phyloP scores from a whole-genome alignment of 495 filamentous ascomycete genomes.

The Penicillium maclennaniae region DNA sequence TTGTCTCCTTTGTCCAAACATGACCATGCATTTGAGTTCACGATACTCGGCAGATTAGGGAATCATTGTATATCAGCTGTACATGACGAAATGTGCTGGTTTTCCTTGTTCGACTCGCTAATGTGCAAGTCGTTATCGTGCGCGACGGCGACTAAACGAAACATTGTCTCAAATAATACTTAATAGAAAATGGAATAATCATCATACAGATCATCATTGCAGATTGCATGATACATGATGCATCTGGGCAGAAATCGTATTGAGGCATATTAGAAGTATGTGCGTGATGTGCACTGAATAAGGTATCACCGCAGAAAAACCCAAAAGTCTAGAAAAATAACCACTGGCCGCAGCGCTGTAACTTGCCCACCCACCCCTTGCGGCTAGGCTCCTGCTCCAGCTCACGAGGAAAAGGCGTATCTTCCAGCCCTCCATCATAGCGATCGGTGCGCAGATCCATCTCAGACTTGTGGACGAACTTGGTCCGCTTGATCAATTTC shows the following conservation, averaged over 20 bases:
- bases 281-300: slow-evolving; percentile 5
- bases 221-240: background rate
- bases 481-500: slow-evolving; percentile 47
- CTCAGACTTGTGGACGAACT: slow-evolving; percentile 31
- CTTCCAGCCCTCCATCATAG: slow-evolving; percentile 28
- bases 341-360: slow-evolving; percentile 33
- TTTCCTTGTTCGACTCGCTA: background rate
- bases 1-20: background rate
- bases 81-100: background rate
- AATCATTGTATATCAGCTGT: background rate
- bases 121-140: background rate
- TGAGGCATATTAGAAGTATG: background rate
- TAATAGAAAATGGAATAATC: background rate
- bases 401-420: slow-evolving; percentile 2
- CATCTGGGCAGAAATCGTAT: background rate
- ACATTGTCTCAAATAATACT: background rate
- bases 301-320: background rate
- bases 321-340: slow-evolving; percentile 26
- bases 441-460: slow-evolving; percentile 55
- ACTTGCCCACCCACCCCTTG: slow-evolving; percentile 18
- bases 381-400: slow-evolving; percentile 4
- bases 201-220: background rate
- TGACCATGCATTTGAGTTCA: background rate
- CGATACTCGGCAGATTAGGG: background rate
- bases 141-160: background rate